These are phyloP conservation scores for Orbilia brochopaga DNA, from an alignment of 2,329 filamentous ascomycete genomes.

Conservation along the genomic window DNA sequence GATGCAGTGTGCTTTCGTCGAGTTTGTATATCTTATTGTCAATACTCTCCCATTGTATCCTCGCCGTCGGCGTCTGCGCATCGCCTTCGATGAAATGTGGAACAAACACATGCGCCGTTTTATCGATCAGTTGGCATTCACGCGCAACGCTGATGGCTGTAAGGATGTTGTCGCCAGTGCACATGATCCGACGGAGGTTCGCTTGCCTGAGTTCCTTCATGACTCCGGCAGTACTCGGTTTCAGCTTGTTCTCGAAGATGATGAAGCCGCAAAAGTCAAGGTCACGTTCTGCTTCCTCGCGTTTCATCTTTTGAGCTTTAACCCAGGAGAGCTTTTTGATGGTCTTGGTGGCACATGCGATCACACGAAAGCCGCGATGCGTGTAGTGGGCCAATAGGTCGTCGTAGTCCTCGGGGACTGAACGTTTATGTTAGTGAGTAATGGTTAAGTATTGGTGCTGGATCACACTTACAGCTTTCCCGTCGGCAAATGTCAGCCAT, in stretches of 20 bases:
- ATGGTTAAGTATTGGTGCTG: neutral
- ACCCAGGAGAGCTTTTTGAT: constrained; percentile 89
- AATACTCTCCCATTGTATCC: constrained; percentile 90
- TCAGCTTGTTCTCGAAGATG: constrained; percentile 98
- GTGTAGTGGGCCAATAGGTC: constrained; percentile 89
- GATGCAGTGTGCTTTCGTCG: constrained; percentile 78
- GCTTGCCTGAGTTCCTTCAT: constrained; percentile 81
- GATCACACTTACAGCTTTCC: constrained; percentile 71
- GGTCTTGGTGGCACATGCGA: constrained; percentile 89
- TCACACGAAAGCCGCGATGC: constrained; percentile 93
- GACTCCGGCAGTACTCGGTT: constrained; percentile 80
- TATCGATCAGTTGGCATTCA: constrained; percentile 83
- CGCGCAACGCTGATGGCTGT: constrained; percentile 95
- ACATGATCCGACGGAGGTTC: constrained; percentile 90
- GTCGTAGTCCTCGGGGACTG: constrained; percentile 85
- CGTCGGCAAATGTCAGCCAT: constrained; percentile 90
- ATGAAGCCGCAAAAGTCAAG: constrained; percentile 95
- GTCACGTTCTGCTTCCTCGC: constrained; percentile 79
- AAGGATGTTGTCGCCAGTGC: constrained; percentile 95
- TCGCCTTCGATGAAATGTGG: constrained; percentile 84
- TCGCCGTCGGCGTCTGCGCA: constrained; percentile 73
- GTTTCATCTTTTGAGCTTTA: constrained; percentile 91
- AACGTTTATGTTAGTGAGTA: constrained; percentile 17
- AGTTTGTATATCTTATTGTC: constrained; percentile 80
- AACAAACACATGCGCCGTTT: constrained; percentile 85